Base-by-base conservation (phyloP, 208 protist genomes). In the Wallacemonas sp. region DNA sequence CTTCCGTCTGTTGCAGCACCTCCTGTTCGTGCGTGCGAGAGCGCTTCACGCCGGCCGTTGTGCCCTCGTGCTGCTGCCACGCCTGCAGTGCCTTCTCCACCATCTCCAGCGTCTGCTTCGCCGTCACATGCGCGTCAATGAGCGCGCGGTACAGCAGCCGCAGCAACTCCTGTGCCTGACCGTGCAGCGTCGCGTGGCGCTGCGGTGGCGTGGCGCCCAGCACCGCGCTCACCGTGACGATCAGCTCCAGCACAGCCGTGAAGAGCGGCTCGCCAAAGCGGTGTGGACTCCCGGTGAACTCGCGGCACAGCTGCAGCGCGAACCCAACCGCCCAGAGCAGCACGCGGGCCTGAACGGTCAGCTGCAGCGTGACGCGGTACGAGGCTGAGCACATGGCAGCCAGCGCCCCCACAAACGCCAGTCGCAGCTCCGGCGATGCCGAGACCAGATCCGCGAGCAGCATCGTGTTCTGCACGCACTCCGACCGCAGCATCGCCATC, bases 321-420 rank as follows among this genome's bases (percentile, higher is more conserved):
- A 93, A 92, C 21, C 68, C 57, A 26, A 95, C 54, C 0, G 83
- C 64, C 87, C 86, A 95, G 44, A 70, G 38, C 41, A 95, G 68
- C 23, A 90, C 29, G 6, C 83, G 75, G 9, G 74, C 87, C 12
- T 67, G 41, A 19, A 80, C 41, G 6, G 84, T 80, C 6, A 87
- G 54, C 48, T 83, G 72, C 14, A 44, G 41, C 2, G 86, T 83
- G 19, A 95, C 78, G 29, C 48, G 32, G 47, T 61, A 61, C 4
- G 87, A 93, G 26, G 76, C 73, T 21, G 61, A 66, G 68, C 84
- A 92, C 21, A 90, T 61, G 26, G 63, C 29, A 26, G 66, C 55
- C 19, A 95, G 32, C 21, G 68, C 76, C 11, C 62, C 62, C 1
- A 95, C 56, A 27, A 87, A 70, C 17, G 62, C 19, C 26, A 80